Evolutionary conservation across 225 moss, liverwort and hornwort genomes (phyloP).

Genomic region (Polytrichum formosum): DNA sequence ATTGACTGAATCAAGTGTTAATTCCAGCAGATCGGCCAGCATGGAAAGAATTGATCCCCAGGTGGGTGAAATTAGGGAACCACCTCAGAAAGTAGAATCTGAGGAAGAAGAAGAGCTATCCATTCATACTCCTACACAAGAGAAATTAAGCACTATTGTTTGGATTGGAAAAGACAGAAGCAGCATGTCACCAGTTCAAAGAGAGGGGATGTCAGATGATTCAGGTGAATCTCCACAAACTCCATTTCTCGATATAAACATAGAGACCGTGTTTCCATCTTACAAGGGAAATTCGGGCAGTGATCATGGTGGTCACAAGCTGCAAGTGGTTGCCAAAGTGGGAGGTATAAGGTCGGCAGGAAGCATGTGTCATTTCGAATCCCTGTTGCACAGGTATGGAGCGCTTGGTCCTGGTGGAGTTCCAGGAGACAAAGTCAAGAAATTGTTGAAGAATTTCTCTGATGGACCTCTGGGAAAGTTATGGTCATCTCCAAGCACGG

Average conservation of each 20-base stretch:
- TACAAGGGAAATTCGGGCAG: constrained; percentile 48
- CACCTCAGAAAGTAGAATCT: constrained; percentile 12
- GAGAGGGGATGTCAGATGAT: constrained; percentile 19
- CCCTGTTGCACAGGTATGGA: constrained; percentile 68
- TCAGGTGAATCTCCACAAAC: constrained; percentile 30
- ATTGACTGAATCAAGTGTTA: constrained; percentile 24
- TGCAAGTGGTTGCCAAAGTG: constrained; percentile 68
- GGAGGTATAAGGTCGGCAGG: constrained; percentile 88
- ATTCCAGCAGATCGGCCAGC: constrained; percentile 39
- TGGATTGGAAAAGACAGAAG: constrained; percentile 94
- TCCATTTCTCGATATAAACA: constrained; percentile 67
- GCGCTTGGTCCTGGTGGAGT: constrained; percentile 72
- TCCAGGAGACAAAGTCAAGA: constrained; percentile 67
- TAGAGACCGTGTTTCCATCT: constrained; percentile 65
- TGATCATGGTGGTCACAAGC: constrained; percentile 62
- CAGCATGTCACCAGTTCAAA: constrained; percentile 59
- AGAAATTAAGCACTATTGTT: constrained; percentile 62
- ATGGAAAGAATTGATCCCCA: constrained; percentile 23
- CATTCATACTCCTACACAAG: background rate
- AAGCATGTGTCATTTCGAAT: constrained; percentile 88
- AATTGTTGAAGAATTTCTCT: constrained; percentile 58
- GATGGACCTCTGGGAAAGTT: constrained; percentile 63
- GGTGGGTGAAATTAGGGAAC: constrained; percentile 7
- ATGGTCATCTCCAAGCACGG: constrained; percentile 34
- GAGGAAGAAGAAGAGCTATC: no score